phyloP scores from a whole-genome alignment of 331 rosid genomes.

The Phaseolus coccineus region DNA sequence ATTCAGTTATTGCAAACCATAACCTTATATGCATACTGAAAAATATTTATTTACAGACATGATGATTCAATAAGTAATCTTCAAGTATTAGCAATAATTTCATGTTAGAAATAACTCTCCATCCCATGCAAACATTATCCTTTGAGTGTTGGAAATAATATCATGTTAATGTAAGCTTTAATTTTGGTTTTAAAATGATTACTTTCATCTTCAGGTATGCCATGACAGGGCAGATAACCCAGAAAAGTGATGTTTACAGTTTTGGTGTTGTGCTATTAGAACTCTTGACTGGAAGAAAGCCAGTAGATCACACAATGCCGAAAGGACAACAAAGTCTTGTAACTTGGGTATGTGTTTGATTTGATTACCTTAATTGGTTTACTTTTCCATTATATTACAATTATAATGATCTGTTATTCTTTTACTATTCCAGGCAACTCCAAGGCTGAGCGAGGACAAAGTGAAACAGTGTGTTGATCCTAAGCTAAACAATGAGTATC shows the following conservation, averaged over 20 bases:
- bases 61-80: neutral
- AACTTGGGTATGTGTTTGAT: constrained; percentile 74
- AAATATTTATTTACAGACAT: neutral
- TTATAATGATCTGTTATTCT: neutral
- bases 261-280: constrained; percentile 96
- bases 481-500: constrained; percentile 88
- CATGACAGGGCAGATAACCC: constrained; percentile 97
- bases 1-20: constrained; percentile 7
- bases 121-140: neutral
- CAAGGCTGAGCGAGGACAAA: constrained; percentile 97
- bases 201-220: constrained; percentile 72
- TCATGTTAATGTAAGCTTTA: neutral
- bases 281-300: constrained; percentile 94
- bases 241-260: constrained; percentile 95
- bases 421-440: constrained; percentile 78
- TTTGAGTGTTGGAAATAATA: neutral
- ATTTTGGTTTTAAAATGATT: neutral
- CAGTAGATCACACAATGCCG: constrained; percentile 98
- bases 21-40: constrained; percentile 17
- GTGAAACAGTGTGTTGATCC: constrained; percentile 98
- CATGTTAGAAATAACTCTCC: neutral
- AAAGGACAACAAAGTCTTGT: constrained; percentile 99
- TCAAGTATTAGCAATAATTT: neutral
- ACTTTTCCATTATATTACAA: neutral
- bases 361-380: constrained; percentile 1